Base-by-base conservation (phyloP, 129 eudicot genomes). In the Glebionis coronaria region DNA sequence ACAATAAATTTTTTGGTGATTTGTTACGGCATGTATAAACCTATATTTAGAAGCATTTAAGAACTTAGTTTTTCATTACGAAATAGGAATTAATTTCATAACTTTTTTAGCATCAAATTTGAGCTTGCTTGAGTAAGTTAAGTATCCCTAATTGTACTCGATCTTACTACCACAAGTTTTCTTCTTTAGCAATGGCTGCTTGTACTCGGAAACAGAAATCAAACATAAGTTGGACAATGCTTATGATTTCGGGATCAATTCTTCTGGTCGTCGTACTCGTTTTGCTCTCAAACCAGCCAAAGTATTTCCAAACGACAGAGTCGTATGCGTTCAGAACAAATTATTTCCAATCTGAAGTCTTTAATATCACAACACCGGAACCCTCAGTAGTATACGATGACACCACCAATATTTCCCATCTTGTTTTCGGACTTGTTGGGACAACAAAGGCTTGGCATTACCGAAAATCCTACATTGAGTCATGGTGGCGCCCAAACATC, bases 341-440 rank as follows among this genome's bases (percentile, higher is more conserved):
- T 3, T 29, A 29, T 29, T 29, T 29, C 42, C 42, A 35, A 35
- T 6, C 9, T 9, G 10, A 35, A 35, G 20, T 7, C 12, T 3
- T 55, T 44, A 31, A 40, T 9, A 10, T 68, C 1, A 13, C 21
- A 16, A 40, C 64, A 56, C 53, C n/a, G n/a, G n/a, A n/a, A 35
- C 42, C 54, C 38, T 42, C 21, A 20, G 10, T 42, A 35, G 9
- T 2, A 40, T 35, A 25, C 5, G 12, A 0, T 1, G 42, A 35
- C 31, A 3, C 76, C 16, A 85, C 90, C 7, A 76, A 82, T 69
- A 46, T 79, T 13, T 35, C 42, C 66, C 84, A 85, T 65, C 54
- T 85, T 4, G 74, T 79, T 13, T 81, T 85, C n/a, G 90, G 87
- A 23, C 79, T 85, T 13, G 67, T 80, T 5, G 85, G 87, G 10